These are phyloP conservation scores for Linum tenue DNA, from an alignment of 345 rosid species.

Conservation along the genomic window DNA sequence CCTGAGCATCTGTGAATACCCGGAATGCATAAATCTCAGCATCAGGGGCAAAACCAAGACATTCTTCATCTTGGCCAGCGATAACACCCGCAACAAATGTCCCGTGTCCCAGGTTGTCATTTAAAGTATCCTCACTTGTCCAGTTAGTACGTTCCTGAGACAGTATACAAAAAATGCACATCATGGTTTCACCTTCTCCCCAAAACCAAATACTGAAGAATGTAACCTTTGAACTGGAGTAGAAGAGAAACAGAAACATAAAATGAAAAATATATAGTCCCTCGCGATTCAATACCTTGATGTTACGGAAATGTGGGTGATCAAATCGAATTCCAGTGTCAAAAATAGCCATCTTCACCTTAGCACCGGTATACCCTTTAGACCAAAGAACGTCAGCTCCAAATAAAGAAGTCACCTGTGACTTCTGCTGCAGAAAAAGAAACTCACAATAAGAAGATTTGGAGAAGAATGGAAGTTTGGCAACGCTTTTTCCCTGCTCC, in stretches of 20 bases:
- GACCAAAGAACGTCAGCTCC: conserved; percentile 88
- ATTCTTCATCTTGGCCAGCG: conserved; percentile 79
- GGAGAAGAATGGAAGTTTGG: too few relatives aligned
- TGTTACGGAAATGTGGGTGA: conserved; percentile 94
- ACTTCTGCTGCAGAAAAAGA: conserved; percentile 38
- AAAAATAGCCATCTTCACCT: conserved; percentile 97
- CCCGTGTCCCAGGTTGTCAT: conserved; percentile 99
- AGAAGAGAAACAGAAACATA: not conserved
- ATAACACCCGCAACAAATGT: conserved; percentile 98
- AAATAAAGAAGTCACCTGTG: conserved; percentile 88
- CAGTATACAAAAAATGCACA: conserved; percentile 20
- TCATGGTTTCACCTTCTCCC: conserved; percentile 16
- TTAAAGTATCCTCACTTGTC: conserved; percentile 93
- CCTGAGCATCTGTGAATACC: conserved; percentile 97
- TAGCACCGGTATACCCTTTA: conserved; percentile 84
- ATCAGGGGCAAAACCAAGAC: conserved; percentile 96
- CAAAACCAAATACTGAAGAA: conserved; percentile 9
- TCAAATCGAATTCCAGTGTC: conserved; percentile 90
- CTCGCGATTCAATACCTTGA: conserved; percentile 43
- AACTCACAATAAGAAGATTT: not conserved
- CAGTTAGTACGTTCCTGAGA: conserved; percentile 94
- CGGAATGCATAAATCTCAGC: conserved; percentile 91
- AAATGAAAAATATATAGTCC: not conserved
- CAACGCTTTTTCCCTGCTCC: too few relatives aligned
- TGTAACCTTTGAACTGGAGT: not conserved